Conservation (phyloP, 2,329 filamentous ascomycete genomes). For the Fusarium sambucinum region DNA sequence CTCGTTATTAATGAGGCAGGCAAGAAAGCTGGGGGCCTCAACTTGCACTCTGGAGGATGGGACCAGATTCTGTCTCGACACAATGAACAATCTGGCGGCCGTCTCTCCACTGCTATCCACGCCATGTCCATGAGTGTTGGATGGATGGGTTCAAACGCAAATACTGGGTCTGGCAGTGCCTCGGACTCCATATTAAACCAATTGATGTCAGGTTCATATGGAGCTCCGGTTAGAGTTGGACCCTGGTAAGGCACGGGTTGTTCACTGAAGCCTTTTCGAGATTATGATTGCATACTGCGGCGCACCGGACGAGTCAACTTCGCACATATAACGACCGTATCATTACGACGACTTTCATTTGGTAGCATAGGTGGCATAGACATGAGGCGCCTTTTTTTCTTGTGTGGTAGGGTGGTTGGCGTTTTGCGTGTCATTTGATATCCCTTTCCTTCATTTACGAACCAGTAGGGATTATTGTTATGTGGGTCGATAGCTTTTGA, state of each 20-base stretch:
- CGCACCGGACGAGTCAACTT: slow-evolving; percentile 42
- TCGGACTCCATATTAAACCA: slow-evolving; percentile 70
- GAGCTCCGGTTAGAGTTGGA: slow-evolving; percentile 71
- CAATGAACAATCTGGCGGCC: slow-evolving; percentile 86
- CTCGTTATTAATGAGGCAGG: slow-evolving; percentile 90
- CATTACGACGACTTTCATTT: slow-evolving; percentile 51
- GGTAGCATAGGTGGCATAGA: slow-evolving; percentile 56
- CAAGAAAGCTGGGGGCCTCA: slow-evolving; percentile 91
- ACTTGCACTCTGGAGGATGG: slow-evolving; percentile 91
- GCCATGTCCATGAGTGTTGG: slow-evolving; percentile 80
- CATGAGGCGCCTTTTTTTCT: slow-evolving; percentile 48
- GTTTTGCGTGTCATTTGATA: slow-evolving; percentile 52
- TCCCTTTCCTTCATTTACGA: slow-evolving; percentile 46
- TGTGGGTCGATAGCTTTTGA: slow-evolving; percentile 16
- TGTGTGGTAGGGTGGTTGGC: slow-evolving; percentile 50
- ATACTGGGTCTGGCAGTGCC: slow-evolving; percentile 35
- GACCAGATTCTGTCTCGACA: slow-evolving; percentile 89
- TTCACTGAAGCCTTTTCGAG: slow-evolving; percentile 15
- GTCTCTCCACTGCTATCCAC: slow-evolving; percentile 82
- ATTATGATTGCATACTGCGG: slow-evolving; percentile 46
- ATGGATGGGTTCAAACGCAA: slow-evolving; percentile 73
- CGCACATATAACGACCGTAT: slow-evolving; percentile 52
- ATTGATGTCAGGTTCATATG: slow-evolving; percentile 70
- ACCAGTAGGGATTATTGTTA: slow-evolving; percentile 43
- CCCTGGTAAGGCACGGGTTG: slow-evolving; percentile 62